Conservation (phyloP, 2,329 filamentous ascomycete species). For the Amylocarpus encephaloides region DNA sequence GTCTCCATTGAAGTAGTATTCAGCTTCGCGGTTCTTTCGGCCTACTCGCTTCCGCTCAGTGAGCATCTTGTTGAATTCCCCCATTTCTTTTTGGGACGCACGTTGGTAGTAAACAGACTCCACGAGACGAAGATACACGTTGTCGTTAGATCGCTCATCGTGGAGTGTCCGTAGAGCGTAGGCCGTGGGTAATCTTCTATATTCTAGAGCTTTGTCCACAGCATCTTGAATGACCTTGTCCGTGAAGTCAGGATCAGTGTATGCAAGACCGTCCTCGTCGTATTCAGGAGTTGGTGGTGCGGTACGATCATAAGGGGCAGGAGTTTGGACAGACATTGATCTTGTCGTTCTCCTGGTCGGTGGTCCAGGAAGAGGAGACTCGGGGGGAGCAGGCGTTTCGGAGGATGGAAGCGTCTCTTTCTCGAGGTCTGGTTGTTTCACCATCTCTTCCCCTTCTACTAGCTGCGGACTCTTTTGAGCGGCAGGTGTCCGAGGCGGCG, state of each 20-base stretch:
- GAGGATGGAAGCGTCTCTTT: constrained; percentile 7
- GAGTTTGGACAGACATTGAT: neutral
- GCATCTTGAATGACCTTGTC: constrained; percentile 50
- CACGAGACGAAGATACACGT: constrained; percentile 49
- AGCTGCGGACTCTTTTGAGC: constrained; percentile 15
- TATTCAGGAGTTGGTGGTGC: neutral
- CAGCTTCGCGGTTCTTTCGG: constrained; percentile 45
- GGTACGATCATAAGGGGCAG: neutral
- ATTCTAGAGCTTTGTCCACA: constrained; percentile 51
- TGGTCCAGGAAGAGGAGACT: constrained; percentile 13
- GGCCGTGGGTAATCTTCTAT: constrained; percentile 54
- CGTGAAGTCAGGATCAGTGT: constrained; percentile 27
- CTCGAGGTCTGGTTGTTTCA: constrained; percentile 10
- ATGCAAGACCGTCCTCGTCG: constrained; percentile 14
- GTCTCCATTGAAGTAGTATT: constrained; percentile 43
- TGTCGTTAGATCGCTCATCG: constrained; percentile 48
- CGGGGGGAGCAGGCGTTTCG: constrained; percentile 10
- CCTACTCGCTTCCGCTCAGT: constrained; percentile 51
- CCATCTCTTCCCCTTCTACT: constrained; percentile 6
- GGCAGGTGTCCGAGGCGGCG: constrained; percentile 11
- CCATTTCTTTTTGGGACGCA: constrained; percentile 45
- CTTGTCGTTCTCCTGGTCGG: constrained; percentile 5
- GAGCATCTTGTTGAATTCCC: constrained; percentile 46
- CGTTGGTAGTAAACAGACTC: constrained; percentile 52
- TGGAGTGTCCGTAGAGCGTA: constrained; percentile 55